These are phyloP conservation scores for Tolypocladium ophioglossoides DNA, from an alignment of 2,329 filamentous ascomycete species.

Conservation along the genomic window DNA sequence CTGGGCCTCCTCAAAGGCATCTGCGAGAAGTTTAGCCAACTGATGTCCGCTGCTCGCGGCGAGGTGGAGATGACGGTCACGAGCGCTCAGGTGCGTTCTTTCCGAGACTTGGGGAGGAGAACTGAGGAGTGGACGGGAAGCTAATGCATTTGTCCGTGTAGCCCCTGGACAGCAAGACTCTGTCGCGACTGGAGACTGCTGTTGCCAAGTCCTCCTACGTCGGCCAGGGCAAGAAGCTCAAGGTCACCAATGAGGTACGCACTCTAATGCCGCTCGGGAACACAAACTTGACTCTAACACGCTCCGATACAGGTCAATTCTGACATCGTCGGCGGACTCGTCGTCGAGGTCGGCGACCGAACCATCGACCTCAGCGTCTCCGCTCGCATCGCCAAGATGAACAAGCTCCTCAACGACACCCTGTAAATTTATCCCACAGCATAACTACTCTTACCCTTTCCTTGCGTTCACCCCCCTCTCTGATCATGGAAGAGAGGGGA, in stretches of 20 bases:
- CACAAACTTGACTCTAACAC: background rate
- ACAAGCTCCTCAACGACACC: conserved; percentile 95
- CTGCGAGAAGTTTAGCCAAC: conserved; percentile 72
- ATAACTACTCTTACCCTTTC: conserved; percentile 13
- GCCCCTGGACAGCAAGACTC: conserved; percentile 79
- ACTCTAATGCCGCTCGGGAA: background rate
- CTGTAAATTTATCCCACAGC: conserved; percentile 57
- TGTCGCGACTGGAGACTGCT: conserved; percentile 76
- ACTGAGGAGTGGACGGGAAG: background rate
- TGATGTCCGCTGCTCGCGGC: conserved; percentile 82
- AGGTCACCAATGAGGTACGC: conserved; percentile 80
- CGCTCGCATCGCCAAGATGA: conserved; percentile 91
- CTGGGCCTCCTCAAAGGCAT: conserved; percentile 73
- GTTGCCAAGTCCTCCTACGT: conserved; percentile 84
- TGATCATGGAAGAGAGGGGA: background rate
- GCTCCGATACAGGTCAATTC: conserved; percentile 65
- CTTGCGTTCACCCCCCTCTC: conserved; percentile 12
- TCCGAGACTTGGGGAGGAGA: background rate
- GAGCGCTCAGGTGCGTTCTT: conserved; percentile 67
- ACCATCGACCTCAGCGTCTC: conserved; percentile 97
- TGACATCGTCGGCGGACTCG: conserved; percentile 83
- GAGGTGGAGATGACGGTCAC: conserved; percentile 92
- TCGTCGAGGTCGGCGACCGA: conserved; percentile 95
- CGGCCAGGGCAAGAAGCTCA: conserved; percentile 91
- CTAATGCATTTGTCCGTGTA: conserved; percentile 22